Percentiles rank a stretch among this genome's conserved stretches.
phyloP scores from a whole-genome alignment of 441 rosid genomes.

The Kokia cookei region DNA sequence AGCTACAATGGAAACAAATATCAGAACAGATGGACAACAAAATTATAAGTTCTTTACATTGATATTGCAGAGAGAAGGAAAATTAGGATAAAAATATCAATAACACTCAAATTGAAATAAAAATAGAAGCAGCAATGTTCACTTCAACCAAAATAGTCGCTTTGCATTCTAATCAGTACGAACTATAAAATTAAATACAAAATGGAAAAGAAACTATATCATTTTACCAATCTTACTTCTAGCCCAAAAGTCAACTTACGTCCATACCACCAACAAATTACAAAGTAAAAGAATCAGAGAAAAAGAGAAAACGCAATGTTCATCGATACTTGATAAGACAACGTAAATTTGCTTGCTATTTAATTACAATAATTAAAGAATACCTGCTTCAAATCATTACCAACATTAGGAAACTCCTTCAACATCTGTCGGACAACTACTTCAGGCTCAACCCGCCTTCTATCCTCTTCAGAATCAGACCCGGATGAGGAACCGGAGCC shows the following conservation, averaged over 20 bases:
- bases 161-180: not conserved
- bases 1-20: slow-evolving; percentile 38
- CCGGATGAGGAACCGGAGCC: slow-evolving; percentile 23
- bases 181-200: not conserved
- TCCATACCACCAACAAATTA: not conserved
- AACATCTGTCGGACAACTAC: slow-evolving; percentile 45
- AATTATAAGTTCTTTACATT: not conserved
- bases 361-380: not conserved
- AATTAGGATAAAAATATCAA: not conserved
- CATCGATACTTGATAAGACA: not conserved
- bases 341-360: not conserved
- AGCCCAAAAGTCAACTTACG: not conserved
- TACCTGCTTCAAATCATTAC: slow-evolving; percentile 72
- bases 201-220: not conserved
- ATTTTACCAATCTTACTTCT: not conserved
- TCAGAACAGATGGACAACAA: not conserved
- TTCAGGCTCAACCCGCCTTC: slow-evolving; percentile 34
- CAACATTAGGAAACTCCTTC: slow-evolving; percentile 58
- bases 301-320: not conserved
- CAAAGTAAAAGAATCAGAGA: not conserved
- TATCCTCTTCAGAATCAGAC: slow-evolving; percentile 26
- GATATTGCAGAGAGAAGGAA: not conserved
- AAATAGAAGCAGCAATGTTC: not conserved
- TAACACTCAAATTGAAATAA: not conserved
- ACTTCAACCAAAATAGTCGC: not conserved